Evolutionary conservation across 202 grass and related monocot species (phyloP), one percentile per base, ranked within the genome.

Genomic region (Schoenoplectus triqueter): DNA sequence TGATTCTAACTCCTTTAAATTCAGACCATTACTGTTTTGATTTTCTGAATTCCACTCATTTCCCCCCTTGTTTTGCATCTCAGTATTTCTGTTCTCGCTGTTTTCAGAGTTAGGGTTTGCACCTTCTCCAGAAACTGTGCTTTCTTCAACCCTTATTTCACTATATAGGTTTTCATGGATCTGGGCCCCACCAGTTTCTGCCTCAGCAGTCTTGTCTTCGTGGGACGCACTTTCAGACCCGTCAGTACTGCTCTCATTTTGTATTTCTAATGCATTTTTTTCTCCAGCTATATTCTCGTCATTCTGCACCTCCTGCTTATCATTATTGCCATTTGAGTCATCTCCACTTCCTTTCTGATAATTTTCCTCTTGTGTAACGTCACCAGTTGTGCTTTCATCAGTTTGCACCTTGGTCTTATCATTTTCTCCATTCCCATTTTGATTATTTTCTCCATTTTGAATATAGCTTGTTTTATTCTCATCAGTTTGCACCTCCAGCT

Each of bases 401-500:
- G 50, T 82, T 66, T 90, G 74, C 84, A 78, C 71, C 73, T 78
- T n/a, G 62, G 19, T n/a, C 85, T 81, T 44, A 76, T 81, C 46
- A 74, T 87, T 84, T 50, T 82, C 89, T 90, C 41, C 84, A 64
- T 15, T 49, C 61, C 81, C 86, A 85, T 87, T 90, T 87, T 86
- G 82, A 90, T 87, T 89, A 69, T 83, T 89, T 80, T 84, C 87
- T 85, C 89, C 88, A 85, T 86, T 89, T 85, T 86, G 84, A 90
- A 90, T 86, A 84, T 69, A 84, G 52, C 69, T 80, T 55, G 81
- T 83, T 15, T 2, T 66, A 65, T 70, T 76, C 52, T 88, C 83
- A 18, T 88, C 87, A 69, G 20, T 88, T 66, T 89, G 81, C 60
- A 70, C 63, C 6, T 88, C 89, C 52, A 78, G 85, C 71, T 85